phyloP scores from a whole-genome alignment of 345 rosid genomes.

The Euphorbia peplus region DNA sequence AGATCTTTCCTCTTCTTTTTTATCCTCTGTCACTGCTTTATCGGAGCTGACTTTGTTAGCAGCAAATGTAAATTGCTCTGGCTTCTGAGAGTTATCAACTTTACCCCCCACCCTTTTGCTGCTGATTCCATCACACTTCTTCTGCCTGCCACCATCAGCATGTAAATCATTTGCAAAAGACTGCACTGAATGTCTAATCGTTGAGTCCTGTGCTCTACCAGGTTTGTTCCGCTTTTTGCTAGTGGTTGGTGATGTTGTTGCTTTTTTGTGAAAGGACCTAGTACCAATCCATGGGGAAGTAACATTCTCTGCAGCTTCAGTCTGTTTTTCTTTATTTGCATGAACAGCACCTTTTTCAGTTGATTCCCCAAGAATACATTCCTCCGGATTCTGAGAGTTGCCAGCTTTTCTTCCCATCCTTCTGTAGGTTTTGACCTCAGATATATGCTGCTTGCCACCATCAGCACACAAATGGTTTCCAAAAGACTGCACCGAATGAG shows the following conservation, averaged over 20 bases:
- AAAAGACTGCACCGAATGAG: constrained; percentile 31
- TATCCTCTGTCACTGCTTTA: constrained; percentile 31
- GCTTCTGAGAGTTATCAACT: constrained; percentile 36
- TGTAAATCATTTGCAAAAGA: constrained; percentile 36
- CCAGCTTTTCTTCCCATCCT: constrained; percentile 36
- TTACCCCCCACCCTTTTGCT: constrained; percentile 38
- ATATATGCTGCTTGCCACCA: constrained; percentile 30
- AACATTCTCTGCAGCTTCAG: constrained; percentile 37
- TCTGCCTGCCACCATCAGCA: constrained; percentile 31
- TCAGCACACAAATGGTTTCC: constrained; percentile 35
- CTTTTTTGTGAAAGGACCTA: constrained; percentile 29
- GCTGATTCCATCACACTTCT: constrained; percentile 33
- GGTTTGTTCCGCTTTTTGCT: constrained; percentile 35
- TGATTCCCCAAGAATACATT: constrained; percentile 33
- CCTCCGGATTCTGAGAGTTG: constrained; percentile 40
- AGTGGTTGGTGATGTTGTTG: constrained; percentile 32
- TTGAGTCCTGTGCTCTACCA: constrained; percentile 33
- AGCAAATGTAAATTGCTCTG: constrained; percentile 45
- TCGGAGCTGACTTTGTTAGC: constrained; percentile 36
- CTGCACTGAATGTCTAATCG: constrained; percentile 29
- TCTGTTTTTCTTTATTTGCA: constrained; percentile 6
- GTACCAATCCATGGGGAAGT: constrained; percentile 62
- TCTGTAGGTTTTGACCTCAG: constrained; percentile 33
- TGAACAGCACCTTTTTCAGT: too few species aligned
- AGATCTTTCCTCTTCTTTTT: constrained; percentile 38